These are phyloP conservation scores for Taxillus chinensis DNA, from an alignment of 164 flowering plant genomes.

Conservation along the genomic window DNA sequence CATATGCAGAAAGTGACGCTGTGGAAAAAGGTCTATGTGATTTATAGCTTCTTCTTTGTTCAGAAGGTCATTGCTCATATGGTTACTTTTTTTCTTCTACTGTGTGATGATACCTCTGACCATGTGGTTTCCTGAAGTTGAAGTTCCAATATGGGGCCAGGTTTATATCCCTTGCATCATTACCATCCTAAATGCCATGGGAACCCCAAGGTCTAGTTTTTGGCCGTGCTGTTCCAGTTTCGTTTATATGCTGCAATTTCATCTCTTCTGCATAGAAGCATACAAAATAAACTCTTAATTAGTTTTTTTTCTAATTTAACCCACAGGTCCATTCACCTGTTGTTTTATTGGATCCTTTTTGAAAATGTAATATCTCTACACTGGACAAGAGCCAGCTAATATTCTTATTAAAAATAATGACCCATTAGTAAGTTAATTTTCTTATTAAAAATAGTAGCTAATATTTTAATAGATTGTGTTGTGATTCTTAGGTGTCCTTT, in stretches of 20 bases:
- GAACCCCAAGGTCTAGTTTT: conserved; percentile 69
- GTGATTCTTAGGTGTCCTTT: neutral
- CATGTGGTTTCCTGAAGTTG: conserved; percentile 76
- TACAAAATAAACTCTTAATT: neutral
- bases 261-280: no score
- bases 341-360: conserved; percentile 88
- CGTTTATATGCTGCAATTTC: neutral
- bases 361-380: conserved; percentile 98
- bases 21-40: conserved; percentile 91
- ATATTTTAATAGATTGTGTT: conserved; percentile 8
- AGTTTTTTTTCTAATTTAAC: neutral
- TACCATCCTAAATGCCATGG: conserved; percentile 82
- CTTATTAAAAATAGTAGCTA: neutral
- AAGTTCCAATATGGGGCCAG: conserved; percentile 89
- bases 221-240: neutral
- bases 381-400: conserved; percentile 96
- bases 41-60: conserved; percentile 93
- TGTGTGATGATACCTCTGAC: conserved; percentile 79
- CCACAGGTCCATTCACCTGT: conserved; percentile 78
- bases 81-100: conserved; percentile 75
- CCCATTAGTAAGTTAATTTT: conserved; percentile 67
- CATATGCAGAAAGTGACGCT: conserved; percentile 59
- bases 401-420: conserved; percentile 21
- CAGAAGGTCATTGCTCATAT: conserved; percentile 78
- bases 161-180: conserved; percentile 88